phyloP scores from a whole-genome alignment of 179 eudicot species.

The Nepenthes alata region DNA sequence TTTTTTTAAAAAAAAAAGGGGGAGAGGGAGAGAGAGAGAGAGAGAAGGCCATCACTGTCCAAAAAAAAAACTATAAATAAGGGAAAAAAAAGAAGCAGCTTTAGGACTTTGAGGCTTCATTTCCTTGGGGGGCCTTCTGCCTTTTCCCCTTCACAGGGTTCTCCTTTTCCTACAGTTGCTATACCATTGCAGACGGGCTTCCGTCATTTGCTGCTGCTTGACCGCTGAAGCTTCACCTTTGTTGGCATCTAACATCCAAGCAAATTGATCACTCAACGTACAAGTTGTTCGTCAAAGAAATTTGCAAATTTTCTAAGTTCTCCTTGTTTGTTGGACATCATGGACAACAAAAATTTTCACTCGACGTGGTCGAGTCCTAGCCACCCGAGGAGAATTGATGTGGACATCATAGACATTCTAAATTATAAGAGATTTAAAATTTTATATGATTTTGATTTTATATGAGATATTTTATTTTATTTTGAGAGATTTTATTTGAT shows the following conservation, averaged over 20 bases:
- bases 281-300: neutral
- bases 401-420: no score
- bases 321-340: neutral
- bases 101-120: constrained; percentile 28
- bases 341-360: no score
- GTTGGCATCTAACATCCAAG: constrained; percentile 23
- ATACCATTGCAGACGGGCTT: constrained; percentile 6
- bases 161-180: constrained; percentile 6
- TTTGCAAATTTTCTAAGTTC: neutral
- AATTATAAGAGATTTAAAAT: no score
- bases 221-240: constrained; percentile 18
- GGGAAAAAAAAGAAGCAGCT: constrained; percentile 14
- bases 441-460: no score
- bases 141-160: constrained; percentile 27
- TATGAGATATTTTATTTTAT: no score
- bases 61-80: no score
- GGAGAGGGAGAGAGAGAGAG: no score
- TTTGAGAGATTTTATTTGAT: no score
- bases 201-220: constrained; percentile 17
- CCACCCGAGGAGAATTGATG: no score
- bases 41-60: no score
- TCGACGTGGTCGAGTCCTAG: no score
- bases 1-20: no score
- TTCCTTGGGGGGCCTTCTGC: constrained; percentile 18
- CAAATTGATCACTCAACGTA: neutral